phyloP scores from a whole-genome alignment of 176 grass and related monocot species.

The Aegilops umbellulata region DNA sequence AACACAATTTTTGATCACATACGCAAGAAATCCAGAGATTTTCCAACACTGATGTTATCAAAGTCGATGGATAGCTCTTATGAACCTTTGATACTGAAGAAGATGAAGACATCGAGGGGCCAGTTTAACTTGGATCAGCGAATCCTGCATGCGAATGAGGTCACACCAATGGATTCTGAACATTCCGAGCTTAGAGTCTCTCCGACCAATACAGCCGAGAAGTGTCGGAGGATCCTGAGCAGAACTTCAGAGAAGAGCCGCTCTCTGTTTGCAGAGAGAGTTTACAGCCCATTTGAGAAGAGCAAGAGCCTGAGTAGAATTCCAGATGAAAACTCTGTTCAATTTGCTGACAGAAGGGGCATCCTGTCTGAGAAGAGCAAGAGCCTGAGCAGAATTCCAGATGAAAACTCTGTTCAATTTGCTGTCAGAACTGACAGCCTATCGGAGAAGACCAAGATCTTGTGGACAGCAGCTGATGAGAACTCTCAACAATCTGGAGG shows the following conservation, averaged over 20 bases:
- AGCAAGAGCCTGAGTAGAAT: slow-evolving; percentile 23
- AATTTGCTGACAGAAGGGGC: neutral
- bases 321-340: slow-evolving; percentile 19
- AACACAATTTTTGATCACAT: slow-evolving; percentile 82
- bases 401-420: neutral
- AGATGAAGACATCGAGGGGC: slow-evolving; percentile 35
- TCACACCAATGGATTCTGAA: slow-evolving; percentile 34
- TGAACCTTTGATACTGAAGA: slow-evolving; percentile 65
- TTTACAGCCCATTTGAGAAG: slow-evolving; percentile 24
- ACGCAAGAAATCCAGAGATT: slow-evolving; percentile 77
- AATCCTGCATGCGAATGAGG: slow-evolving; percentile 13
- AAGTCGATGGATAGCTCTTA: slow-evolving; percentile 73
- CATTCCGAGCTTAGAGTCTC: slow-evolving; percentile 25
- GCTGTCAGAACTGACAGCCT: neutral
- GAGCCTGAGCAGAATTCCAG: slow-evolving; percentile 10
- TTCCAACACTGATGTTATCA: slow-evolving; percentile 55
- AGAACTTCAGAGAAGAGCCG: slow-evolving; percentile 20
- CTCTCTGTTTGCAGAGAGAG: slow-evolving; percentile 21
- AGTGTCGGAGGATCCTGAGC: slow-evolving; percentile 21
- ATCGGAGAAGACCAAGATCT: slow-evolving; percentile 3
- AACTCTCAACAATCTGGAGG: slow-evolving; percentile 1
- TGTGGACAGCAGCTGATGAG: neutral
- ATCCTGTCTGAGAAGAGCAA: slow-evolving; percentile 27
- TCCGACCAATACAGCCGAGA: slow-evolving; percentile 39
- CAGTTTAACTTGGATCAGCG: slow-evolving; percentile 41